Evolutionary conservation across 805 yeast species (phyloP).

Genomic region (Cyberlindnera japonica): DNA sequence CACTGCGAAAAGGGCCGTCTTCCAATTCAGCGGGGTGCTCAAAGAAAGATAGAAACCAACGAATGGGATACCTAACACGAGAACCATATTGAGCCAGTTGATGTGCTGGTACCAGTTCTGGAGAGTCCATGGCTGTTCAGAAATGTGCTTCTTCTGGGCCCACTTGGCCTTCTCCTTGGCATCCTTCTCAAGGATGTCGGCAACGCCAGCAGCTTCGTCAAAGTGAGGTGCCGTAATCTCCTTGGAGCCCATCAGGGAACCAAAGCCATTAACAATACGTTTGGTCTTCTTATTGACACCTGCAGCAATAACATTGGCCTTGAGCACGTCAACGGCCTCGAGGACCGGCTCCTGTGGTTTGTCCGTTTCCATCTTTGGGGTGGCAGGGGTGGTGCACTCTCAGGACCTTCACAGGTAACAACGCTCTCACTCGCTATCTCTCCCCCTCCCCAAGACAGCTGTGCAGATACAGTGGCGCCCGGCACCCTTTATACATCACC

Average conservation of each 20-base stretch:
- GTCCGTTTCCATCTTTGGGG: background rate
- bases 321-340: slow-evolving; percentile 52
- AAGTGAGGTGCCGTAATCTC: slow-evolving; percentile 65
- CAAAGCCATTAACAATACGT: slow-evolving; percentile 79
- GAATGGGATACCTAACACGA: slow-evolving; percentile 60
- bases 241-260: slow-evolving; percentile 78
- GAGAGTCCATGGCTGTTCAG: slow-evolving; percentile 76
- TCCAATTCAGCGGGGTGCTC: slow-evolving; percentile 42
- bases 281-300: slow-evolving; percentile 69
- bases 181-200: slow-evolving; percentile 43
- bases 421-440: too few relatives aligned
- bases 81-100: slow-evolving; percentile 71
- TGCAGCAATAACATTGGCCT: slow-evolving; percentile 76
- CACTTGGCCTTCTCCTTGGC: slow-evolving; percentile 38
- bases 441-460: too few relatives aligned
- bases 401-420: too few relatives aligned
- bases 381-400: background rate
- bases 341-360: slow-evolving; percentile 12
- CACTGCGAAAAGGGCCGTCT: slow-evolving; percentile 32
- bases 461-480: background rate
- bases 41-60: slow-evolving; percentile 46
- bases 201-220: slow-evolving; percentile 49
- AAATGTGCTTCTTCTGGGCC: slow-evolving; percentile 49
- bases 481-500: background rate
- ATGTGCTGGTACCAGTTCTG: slow-evolving; percentile 70